phyloP scores from a whole-genome alignment of 2,329 filamentous ascomycete genomes.

The Beauveria brongniartii region DNA sequence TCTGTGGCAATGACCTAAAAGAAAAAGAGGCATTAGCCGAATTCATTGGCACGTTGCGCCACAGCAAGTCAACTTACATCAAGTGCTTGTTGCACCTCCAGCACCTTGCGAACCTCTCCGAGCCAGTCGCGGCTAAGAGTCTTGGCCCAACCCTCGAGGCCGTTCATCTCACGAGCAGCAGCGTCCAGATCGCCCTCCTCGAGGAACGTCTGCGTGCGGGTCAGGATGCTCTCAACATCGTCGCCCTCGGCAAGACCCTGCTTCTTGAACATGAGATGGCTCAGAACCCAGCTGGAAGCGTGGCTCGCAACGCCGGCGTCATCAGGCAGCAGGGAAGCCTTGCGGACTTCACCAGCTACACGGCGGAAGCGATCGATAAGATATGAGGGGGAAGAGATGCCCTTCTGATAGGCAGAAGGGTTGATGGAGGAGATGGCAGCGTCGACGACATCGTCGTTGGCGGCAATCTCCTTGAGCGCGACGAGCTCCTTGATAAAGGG shows the following conservation, averaged over 20 bases:
- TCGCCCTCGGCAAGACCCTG: constrained; percentile 72
- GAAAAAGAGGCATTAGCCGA: constrained; percentile 19
- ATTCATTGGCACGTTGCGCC: neutral
- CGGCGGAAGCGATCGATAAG: constrained; percentile 94
- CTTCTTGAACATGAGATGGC: constrained; percentile 96
- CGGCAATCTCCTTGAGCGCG: constrained; percentile 85
- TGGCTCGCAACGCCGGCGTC: constrained; percentile 93
- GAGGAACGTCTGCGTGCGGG: constrained; percentile 78
- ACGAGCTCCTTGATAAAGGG: constrained; percentile 92
- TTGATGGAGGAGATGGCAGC: constrained; percentile 96
- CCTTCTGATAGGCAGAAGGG: constrained; percentile 85
- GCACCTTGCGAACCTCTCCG: constrained; percentile 76
- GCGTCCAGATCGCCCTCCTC: constrained; percentile 90
- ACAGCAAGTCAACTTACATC: constrained; percentile 57
- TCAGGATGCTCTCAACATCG: constrained; percentile 90
- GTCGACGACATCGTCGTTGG: constrained; percentile 76
- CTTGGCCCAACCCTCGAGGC: constrained; percentile 87
- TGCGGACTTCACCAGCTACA: constrained; percentile 85
- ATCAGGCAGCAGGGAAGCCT: constrained; percentile 85
- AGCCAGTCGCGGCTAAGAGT: constrained; percentile 93
- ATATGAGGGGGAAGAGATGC: constrained; percentile 73
- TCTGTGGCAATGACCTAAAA: constrained; percentile 77
- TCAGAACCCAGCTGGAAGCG: constrained; percentile 80
- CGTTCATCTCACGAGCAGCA: constrained; percentile 92
- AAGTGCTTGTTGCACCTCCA: constrained; percentile 93